Conservation (phyloP, 495 filamentous ascomycete species). For the Penicillium salamii region DNA sequence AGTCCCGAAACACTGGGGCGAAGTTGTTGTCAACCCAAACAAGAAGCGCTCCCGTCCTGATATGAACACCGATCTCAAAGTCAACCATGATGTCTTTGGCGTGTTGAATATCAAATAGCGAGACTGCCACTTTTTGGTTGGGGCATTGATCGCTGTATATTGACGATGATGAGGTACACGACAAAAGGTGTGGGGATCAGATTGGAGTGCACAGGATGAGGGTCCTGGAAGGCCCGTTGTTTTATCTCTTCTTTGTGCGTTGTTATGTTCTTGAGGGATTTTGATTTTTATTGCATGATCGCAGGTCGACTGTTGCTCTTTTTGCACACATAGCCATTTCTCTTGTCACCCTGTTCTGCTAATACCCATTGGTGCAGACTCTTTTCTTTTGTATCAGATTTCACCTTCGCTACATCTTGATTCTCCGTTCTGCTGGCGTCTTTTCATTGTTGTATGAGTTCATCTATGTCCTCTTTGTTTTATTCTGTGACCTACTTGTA, state of each 20-base stretch:
- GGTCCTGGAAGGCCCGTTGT: slow-evolving; percentile 8
- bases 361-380: slow-evolving; percentile 27
- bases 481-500: background rate
- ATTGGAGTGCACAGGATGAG: slow-evolving; percentile 1
- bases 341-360: slow-evolving; percentile 14
- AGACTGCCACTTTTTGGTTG: background rate
- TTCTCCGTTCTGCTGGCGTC: slow-evolving; percentile 3
- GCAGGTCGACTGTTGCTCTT: slow-evolving; percentile 27
- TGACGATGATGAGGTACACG: slow-evolving; percentile 15
- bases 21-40: slow-evolving; percentile 44
- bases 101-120: slow-evolving; percentile 40
- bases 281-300: slow-evolving; percentile 23
- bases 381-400: slow-evolving; percentile 9
- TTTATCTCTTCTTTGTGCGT: slow-evolving; percentile 7
- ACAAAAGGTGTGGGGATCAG: background rate
- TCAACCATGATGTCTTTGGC: slow-evolving; percentile 41
- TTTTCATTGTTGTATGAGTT: slow-evolving; percentile 6
- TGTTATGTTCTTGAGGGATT: background rate
- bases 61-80: slow-evolving; percentile 21
- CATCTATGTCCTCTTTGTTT: background rate
- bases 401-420: background rate
- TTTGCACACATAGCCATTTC: slow-evolving; percentile 23
- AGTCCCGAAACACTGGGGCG: slow-evolving; percentile 47
- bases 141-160: slow-evolving; percentile 8
- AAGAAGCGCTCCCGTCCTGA: slow-evolving; percentile 35